These are phyloP conservation scores for Cucumis cinereus DNA, from an alignment of 306 rosid genomes.

Conservation along the genomic window DNA sequence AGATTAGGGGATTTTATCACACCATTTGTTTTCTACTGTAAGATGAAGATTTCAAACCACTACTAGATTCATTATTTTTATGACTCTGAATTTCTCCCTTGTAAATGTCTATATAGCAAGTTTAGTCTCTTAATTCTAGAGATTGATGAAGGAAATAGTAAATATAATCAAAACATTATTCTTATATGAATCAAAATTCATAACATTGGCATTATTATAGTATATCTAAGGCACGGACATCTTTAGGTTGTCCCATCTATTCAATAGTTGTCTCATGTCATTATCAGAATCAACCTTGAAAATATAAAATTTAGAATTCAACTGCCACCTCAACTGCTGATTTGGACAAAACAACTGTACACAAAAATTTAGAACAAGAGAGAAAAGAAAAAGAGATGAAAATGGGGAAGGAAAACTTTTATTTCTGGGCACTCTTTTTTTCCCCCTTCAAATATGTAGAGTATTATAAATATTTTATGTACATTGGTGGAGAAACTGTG, in stretches of 20 bases:
- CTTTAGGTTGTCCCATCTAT: conserved; percentile 37
- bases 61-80: neutral
- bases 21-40: neutral
- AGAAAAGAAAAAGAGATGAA: neutral
- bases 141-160: neutral
- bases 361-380: neutral
- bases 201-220: neutral
- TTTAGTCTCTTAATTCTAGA: neutral
- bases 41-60: neutral
- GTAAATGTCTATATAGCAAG: neutral
- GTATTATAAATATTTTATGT: conserved; percentile 19
- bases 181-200: neutral
- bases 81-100: neutral
- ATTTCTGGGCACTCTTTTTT: neutral
- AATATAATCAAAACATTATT: neutral
- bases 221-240: conserved; percentile 5
- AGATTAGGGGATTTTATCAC: neutral
- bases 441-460: neutral
- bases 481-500: conserved; percentile 13
- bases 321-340: conserved; percentile 6
- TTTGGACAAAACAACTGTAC: conserved; percentile 5
- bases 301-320: conserved; percentile 9
- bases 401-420: neutral
- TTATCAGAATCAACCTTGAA: conserved; percentile 13
- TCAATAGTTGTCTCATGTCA: conserved; percentile 28